Evolutionary conservation across 2,329 filamentous ascomycete genomes (phyloP).

Genomic region (Pseudocercospora eumusae): DNA sequence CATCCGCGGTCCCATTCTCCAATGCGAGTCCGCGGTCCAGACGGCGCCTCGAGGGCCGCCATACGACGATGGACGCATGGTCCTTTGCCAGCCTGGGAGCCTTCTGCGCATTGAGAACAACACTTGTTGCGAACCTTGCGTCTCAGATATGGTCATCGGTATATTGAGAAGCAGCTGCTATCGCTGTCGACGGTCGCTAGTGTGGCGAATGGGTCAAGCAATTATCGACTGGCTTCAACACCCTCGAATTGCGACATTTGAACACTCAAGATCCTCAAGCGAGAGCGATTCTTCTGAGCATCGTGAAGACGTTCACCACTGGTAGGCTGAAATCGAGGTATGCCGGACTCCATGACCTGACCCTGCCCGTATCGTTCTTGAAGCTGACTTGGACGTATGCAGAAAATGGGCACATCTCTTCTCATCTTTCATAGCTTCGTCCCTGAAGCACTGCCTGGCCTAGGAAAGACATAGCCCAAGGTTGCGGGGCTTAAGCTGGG

Average conservation of each 20-base stretch:
- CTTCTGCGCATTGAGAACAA: conserved; percentile 19
- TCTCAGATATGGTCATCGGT: conserved; percentile 20
- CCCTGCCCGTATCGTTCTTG: background rate
- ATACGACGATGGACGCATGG: conserved; percentile 19
- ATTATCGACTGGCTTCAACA: conserved; percentile 16
- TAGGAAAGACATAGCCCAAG: conserved; percentile 45
- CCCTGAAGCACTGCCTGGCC: conserved; percentile 16
- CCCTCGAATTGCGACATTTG: background rate
- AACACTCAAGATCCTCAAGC: background rate
- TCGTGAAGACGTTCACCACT: background rate
- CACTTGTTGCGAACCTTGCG: conserved; percentile 27
- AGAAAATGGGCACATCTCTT: background rate
- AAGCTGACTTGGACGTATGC: background rate
- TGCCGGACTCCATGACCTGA: background rate
- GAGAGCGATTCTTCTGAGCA: background rate
- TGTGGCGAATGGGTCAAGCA: conserved; percentile 20
- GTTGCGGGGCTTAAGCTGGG: conserved; percentile 48
- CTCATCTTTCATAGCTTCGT: conserved; percentile 32
- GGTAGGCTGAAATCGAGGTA: conserved; percentile 9
- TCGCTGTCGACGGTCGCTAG: conserved; percentile 18
- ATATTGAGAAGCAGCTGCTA: conserved; percentile 22
- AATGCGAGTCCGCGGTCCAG: conserved; percentile 18
- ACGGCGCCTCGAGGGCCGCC: conserved; percentile 11
- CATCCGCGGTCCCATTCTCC: conserved; percentile 21
- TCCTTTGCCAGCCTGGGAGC: conserved; percentile 18